These are phyloP conservation scores for Pseudovirgaria hyperparasitica DNA, from an alignment of 2,329 filamentous ascomycete species.

Conservation along the genomic window DNA sequence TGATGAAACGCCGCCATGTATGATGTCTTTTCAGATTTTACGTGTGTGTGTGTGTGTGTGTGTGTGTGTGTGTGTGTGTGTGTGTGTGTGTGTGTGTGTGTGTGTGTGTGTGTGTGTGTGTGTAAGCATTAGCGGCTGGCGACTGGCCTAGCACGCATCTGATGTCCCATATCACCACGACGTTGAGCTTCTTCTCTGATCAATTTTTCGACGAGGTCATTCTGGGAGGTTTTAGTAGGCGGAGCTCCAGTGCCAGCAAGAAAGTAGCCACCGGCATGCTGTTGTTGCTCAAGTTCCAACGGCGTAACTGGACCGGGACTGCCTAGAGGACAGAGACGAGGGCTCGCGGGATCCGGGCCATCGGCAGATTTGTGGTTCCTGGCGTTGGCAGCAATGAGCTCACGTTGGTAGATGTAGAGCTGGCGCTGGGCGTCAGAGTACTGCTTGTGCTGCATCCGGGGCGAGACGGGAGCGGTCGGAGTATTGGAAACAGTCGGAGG, in stretches of 20 bases:
- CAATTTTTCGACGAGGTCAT: conserved; percentile 34
- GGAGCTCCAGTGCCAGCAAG: conserved; percentile 26
- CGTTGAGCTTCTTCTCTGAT: conserved; percentile 32
- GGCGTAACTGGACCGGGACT: conserved; percentile 41
- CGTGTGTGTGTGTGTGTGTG: too few relatives aligned
- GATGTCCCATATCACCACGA: conserved; percentile 17
- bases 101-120: too few relatives aligned
- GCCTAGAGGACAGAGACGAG: conserved; percentile 34
- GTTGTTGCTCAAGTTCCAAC: conserved; percentile 33
- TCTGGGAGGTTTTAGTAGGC: conserved; percentile 9
- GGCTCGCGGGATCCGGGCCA: conserved; percentile 30
- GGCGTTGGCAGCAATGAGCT: conserved; percentile 22
- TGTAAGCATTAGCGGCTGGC: too few relatives aligned
- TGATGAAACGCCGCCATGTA: too few relatives aligned
- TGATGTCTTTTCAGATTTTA: too few relatives aligned
- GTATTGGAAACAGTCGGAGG: conserved; percentile 25
- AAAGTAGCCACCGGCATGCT: conserved; percentile 31
- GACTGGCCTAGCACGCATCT: conserved; percentile 3
- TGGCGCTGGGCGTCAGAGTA: conserved; percentile 36
- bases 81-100: too few relatives aligned
- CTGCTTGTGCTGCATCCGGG: conserved; percentile 29
- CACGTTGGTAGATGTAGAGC: conserved; percentile 35
- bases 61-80: too few relatives aligned
- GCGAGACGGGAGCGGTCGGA: conserved; percentile 31
- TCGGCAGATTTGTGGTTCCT: conserved; percentile 12